Percentiles rank a stretch among this genome's conserved stretches.
Conservation (phyloP, 2,329 filamentous ascomycete species). For the Lecanoromycetidae sp. region DNA sequence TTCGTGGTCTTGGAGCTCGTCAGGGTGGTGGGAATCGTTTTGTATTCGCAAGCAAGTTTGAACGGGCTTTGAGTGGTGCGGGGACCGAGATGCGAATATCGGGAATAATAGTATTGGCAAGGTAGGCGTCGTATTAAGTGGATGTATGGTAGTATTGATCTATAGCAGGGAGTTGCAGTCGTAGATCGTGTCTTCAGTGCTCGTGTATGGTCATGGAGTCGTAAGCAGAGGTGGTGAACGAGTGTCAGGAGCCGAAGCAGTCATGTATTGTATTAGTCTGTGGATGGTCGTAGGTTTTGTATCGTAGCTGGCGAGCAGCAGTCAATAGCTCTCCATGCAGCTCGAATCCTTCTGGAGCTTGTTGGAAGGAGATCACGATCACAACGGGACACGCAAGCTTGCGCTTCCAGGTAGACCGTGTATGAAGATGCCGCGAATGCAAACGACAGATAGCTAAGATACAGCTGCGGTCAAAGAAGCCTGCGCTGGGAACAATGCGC, state of each 20-base stretch:
- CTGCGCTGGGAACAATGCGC: background rate
- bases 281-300: conserved; percentile 1
- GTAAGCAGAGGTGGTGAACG: conserved; percentile 3
- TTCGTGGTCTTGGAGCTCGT: background rate
- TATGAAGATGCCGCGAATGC: background rate
- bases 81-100: background rate
- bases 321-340: conserved; percentile 9
- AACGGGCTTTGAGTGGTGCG: background rate
- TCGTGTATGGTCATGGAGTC: conserved; percentile 10
- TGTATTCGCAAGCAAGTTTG: background rate
- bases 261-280: background rate
- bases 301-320: conserved; percentile 1
- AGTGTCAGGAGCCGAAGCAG: conserved; percentile 6
- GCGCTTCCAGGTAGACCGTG: background rate
- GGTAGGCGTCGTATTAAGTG: background rate
- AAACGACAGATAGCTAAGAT: too few relatives aligned
- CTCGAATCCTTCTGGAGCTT: background rate
- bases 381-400: background rate
- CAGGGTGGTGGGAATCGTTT: background rate
- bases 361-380: too few relatives aligned
- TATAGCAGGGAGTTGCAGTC: conserved; percentile 7
- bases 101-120: background rate
- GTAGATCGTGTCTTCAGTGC: conserved; percentile 13
- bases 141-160: background rate
- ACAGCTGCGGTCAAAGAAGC: background rate